Conservation (phyloP, 176 grass and related monocot species). For the Canna indica region DNA sequence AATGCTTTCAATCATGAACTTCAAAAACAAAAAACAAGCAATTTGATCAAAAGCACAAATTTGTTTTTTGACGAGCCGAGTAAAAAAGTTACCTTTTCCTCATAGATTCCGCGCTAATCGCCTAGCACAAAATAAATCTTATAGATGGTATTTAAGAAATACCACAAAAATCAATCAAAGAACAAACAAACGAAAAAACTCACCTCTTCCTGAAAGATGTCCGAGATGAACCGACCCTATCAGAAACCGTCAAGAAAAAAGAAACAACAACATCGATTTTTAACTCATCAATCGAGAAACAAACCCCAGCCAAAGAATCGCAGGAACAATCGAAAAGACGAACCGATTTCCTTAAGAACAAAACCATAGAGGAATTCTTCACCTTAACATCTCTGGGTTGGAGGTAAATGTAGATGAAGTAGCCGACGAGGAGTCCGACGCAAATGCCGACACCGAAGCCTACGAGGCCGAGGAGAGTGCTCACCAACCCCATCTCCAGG, state of each 20-base stretch:
- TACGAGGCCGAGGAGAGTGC: conserved; percentile 27
- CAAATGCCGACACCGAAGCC: conserved; percentile 34
- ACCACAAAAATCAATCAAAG: neutral
- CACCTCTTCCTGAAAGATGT: neutral
- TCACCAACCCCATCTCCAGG: conserved; percentile 31
- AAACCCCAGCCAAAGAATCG: neutral
- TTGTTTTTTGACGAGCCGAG: neutral
- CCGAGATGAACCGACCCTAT: neutral
- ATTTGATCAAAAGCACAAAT: neutral
- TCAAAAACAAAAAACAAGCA: neutral
- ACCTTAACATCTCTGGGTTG: conserved; percentile 24
- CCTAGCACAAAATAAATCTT: neutral
- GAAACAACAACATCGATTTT: neutral
- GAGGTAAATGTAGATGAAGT: conserved; percentile 36
- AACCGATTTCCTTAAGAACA: neutral
- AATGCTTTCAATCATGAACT: neutral
- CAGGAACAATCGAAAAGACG: neutral
- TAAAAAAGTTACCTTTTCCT: neutral
- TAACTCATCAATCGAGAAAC: neutral
- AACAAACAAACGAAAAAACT: neutral
- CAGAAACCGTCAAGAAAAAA: neutral
- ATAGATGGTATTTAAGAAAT: neutral
- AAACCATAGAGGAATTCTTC: neutral
- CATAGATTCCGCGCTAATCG: neutral
- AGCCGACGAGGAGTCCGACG: conserved; percentile 29